Evolutionary conservation across 1,284 basidiomycete species (phyloP), one percentile per base, ranked within the genome.

Genomic region (Rhodotorula sp.): DNA sequence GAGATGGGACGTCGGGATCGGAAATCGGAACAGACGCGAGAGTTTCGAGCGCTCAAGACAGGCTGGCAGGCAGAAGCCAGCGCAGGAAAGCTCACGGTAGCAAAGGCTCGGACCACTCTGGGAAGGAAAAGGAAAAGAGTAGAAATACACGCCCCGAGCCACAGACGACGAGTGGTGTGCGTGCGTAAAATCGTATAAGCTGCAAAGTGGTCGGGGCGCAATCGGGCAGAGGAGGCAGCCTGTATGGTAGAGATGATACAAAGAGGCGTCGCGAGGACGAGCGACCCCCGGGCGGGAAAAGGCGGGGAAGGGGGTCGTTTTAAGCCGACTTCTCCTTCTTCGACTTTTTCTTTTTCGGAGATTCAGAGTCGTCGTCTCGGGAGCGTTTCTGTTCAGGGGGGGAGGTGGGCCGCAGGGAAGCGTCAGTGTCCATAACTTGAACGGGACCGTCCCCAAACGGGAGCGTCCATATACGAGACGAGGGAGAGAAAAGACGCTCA

Each of bases 311-410:
- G n/a, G n/a, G n/a, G n/a, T n/a, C n/a, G 39, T 43, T 29, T 56
- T 56, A 56, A 1, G 54, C 54, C 26, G 62, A 18, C 62, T 63
- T 63, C 18, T 23, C 39, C 63, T 64, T 64, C 63, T 64, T 64
- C 20, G 52, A 57, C 56, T 71, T 71, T 47, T 67, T 67, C 68
- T 70, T 69, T 54, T 63, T 60, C 47, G 59, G 60, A 26, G 29
- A 39, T 59, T 49, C 68, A 34, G 56, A 65, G n/a, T 67, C 68
- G 31, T 70, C 72, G 29, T 72, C 71, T 4, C 67, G 64, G 23
- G 56, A 48, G 7, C 70, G 68, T 65, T 74, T 72, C 73, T 69
- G 82, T 79, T 83, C 83, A 73, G 83, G 91, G 80, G 84, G 85
- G 65, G 90, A 87, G 80, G 90, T 23, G 29, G 26, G 48, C 6